Evolutionary conservation across 805 yeast species (phyloP), one percentile per base, ranked within the genome.

Genomic region (Priceomyces melissophilus): DNA sequence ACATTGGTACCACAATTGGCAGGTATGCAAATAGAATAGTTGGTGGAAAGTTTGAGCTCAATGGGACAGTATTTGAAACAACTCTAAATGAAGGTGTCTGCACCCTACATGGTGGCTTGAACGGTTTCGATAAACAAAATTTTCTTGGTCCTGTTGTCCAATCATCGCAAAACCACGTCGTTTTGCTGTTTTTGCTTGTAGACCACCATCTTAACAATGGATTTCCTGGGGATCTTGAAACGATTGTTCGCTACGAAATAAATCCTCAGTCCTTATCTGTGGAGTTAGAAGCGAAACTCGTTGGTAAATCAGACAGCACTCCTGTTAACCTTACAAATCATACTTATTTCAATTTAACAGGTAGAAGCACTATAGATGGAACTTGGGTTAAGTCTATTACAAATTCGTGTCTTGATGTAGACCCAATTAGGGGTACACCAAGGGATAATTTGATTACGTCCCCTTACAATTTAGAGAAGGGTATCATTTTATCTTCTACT

Each of bases 1-100:
- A 65, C 54, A 69, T 81, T 42, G 87, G 87, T 29, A 78, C 85
- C 23, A 76, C 84, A 13, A 72, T 81, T 30, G 88, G 88, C 23
- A 69, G 87, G 34, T 74, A 68, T 44, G 86, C 86, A 39, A 82
- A 82, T 57, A 69, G 87, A 43, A 73, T 82, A 38, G 51, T 60
- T 9, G 62, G 64, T 32, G 82, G 78, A 25, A 46, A 53, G 38
- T 67, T 78, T 46, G 38, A 46, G 10, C 44, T 79, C 15, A 63
- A 65, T 28, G 78, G 75, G 4, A 53, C 60, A 39, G 52, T 56
- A 10, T 73, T 67, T 51, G 52, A 62, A 15, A 57, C 81, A 40
- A 65, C 70, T 14, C 50, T 59, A 28, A 78, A 75, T 55, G 76
- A 75, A 44, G 37, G 39, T 25, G 50, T 46, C 5, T 67, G 71